Evolutionary conservation across 2,329 filamentous ascomycete genomes (phyloP), one percentile per base, ranked within the genome.

Genomic region (Colletotrichum tanaceti): DNA sequence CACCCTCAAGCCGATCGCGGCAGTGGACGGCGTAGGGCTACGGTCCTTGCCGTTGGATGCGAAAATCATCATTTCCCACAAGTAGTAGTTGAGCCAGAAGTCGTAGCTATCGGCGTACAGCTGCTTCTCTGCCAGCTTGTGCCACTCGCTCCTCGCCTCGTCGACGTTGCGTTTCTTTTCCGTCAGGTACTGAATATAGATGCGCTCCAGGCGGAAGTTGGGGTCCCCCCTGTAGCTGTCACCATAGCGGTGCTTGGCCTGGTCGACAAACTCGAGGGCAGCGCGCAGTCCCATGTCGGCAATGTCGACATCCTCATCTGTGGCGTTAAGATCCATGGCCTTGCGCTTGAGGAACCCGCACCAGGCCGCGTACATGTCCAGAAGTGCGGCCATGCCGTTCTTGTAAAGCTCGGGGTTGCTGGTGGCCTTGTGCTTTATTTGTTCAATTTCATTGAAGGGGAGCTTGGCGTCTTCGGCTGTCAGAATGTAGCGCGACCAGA

Each of bases 321-420:
- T 88, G 1, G 91, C 89, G 68, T 89, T 88, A 1, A 89, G 85
- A 64, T 89, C 85, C 82, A 97, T 94, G 20, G 95, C 93, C 57
- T 90, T 90, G 28, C 96, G 91, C 72, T 95, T 93, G 22, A 99
- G 85, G 73, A 95, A 98, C 58, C 93, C 94, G 76, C 95, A 98
- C 96, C 96, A 99, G 0, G 94, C 91, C 61, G 93, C 90, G 75
- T 98, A 94, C 75, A 98, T 93, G 74, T 97, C 93, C 68, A 98
- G 87, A 39, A 98, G 89, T 72, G 94, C 92, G 58, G 93, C 89
- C 85, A 98, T 91, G 28, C 94, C 94, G 70, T 93, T 90, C 71
- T 92, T 90, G 77, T 97, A 94, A 5, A 98, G 85, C 49, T 97
- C 85, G 10, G 93, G 91, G 28, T 93, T 93, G 75, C 91, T 93